Evolutionary conservation across 768 basidiomycete species (phyloP).

Genomic region (Panellus pusillus): DNA sequence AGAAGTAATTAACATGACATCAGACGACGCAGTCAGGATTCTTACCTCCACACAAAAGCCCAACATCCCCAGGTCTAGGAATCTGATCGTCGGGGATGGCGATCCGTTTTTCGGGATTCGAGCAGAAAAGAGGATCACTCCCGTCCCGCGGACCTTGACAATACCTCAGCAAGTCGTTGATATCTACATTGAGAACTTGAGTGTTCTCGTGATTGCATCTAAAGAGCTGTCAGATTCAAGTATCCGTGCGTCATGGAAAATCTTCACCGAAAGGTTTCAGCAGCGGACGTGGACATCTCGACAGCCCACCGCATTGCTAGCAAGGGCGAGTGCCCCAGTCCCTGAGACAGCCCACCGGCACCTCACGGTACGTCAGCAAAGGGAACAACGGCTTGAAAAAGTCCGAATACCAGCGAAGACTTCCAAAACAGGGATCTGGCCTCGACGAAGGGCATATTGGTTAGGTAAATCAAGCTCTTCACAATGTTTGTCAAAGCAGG

Average conservation of each 20-base stretch:
- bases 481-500: conserved; percentile 39
- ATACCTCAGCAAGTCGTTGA: conserved; percentile 50
- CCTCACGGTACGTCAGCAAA: conserved; percentile 37
- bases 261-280: conserved; percentile 59
- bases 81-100: conserved; percentile 39
- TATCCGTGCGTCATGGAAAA: too few species aligned
- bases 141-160: conserved; percentile 29
- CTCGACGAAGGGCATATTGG: conserved; percentile 35
- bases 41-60: conserved; percentile 75
- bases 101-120: conserved; percentile 40
- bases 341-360: conserved; percentile 73
- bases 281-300: conserved; percentile 64
- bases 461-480: conserved; percentile 29
- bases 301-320: conserved; percentile 70
- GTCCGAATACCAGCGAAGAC: background rate
- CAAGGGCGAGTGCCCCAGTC: conserved; percentile 59
- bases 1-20: background rate
- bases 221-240: too few species aligned
- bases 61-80: conserved; percentile 60
- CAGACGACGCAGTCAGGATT: background rate
- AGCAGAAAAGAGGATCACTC: conserved; percentile 40
- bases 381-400: too few species aligned
- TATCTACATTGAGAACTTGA: conserved; percentile 64
- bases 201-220: conserved; percentile 68
- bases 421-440: conserved; percentile 45